phyloP scores from a whole-genome alignment of 345 rosid species.

The Eutrema japonicum region DNA sequence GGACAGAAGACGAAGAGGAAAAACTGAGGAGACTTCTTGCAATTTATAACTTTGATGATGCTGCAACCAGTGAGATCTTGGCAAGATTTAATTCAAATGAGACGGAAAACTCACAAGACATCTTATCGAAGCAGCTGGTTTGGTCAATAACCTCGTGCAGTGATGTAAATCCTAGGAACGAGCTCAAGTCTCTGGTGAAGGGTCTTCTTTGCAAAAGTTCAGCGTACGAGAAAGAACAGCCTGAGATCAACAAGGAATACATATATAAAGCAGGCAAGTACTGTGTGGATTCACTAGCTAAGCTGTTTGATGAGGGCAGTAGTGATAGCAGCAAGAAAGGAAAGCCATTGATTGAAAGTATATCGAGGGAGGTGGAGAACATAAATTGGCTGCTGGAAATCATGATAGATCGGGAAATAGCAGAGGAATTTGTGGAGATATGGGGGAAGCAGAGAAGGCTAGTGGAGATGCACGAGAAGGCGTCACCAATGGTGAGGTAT shows the following conservation, averaged over 20 bases:
- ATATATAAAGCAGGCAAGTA: constrained; percentile 59
- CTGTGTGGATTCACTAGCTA: constrained; percentile 57
- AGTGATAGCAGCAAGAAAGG: constrained; percentile 45
- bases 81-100: constrained; percentile 58
- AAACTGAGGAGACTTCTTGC: constrained; percentile 66
- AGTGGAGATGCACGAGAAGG: constrained; percentile 60
- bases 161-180: constrained; percentile 75
- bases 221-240: constrained; percentile 82
- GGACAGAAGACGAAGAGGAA: constrained; percentile 98
- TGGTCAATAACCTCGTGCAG: constrained; percentile 68
- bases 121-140: constrained; percentile 69
- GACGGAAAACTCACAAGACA: constrained; percentile 51
- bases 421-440: constrained; percentile 78
- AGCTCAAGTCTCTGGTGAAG: constrained; percentile 76
- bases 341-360: constrained; percentile 68
- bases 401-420: constrained; percentile 77
- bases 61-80: constrained; percentile 62
- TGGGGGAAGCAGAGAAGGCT: constrained; percentile 68
- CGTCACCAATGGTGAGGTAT: constrained; percentile 89
- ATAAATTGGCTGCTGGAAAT: constrained; percentile 85
- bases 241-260: constrained; percentile 71
- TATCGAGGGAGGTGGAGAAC: constrained; percentile 84
- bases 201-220: constrained; percentile 88
- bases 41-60: constrained; percentile 59
- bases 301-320: constrained; percentile 64